Base-by-base conservation (phyloP, 225 moss, liverwort and hornwort genomes). In the Pseudoscleropodium purum region DNA sequence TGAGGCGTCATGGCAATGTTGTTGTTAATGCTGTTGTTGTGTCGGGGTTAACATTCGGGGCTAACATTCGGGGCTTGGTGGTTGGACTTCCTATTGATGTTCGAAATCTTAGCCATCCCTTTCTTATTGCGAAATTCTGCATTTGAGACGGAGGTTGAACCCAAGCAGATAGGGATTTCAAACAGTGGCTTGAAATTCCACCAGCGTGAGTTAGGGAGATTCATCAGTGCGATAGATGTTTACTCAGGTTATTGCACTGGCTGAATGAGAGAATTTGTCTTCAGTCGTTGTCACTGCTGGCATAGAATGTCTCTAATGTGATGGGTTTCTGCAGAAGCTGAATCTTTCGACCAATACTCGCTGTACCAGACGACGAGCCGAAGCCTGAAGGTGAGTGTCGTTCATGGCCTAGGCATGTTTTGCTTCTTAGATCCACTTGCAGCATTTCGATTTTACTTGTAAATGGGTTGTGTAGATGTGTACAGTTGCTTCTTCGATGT, bases 1-100 rank as follows among this genome's bases (percentile, higher is more conserved):
- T 65, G n/a, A 68, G 66, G 54, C 56, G 62, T 70, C 90, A 90
- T 74, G 60, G 90, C 86, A 90, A 90, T 90, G 92, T 76, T 74
- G 74, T 51, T 63, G 45, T 41, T 17, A 78, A 78, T 78, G 56
- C 56, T 72, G 81, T 47, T 70, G 33, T 72, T 60, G 72, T 64
- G 75, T 86, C 75, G 85, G 83, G 88, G 75, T 80, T 89, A 79
- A 59, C 75, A 68, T 88, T 83, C 74, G 43, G 43, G 74, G 75
- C 80, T 56, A 60, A 39, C 81, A 61, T 39, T 62, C 49, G 65
- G 13, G 64, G 75, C 20, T 84, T 69, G 57, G 80, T 89, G 84
- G 41, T 89, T 81, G 63, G 76, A 88, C 90, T 88, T 85, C 85
- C 75, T 88, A 66, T 43, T 84, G 68, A 75, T 87, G 75, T 87